Percentiles rank a stretch among this genome's conserved stretches.
These are phyloP conservation scores for Boletus coccyginus DNA, from an alignment of 768 basidiomycete genomes.

Conservation along the genomic window DNA sequence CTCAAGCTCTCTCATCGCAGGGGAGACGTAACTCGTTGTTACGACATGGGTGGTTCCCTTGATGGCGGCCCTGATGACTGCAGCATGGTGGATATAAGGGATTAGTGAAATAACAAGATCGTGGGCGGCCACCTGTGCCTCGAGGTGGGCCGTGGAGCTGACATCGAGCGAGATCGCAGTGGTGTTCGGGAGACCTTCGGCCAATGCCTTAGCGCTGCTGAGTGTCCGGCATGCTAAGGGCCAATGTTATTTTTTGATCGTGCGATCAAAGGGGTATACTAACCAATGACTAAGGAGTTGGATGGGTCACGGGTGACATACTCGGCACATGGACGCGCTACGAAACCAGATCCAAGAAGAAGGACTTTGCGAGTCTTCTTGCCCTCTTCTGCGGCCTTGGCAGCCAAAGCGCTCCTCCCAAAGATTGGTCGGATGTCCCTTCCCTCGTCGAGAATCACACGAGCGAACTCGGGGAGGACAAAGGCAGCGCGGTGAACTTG, in stretches of 20 bases:
- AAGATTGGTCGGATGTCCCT: conserved; percentile 72
- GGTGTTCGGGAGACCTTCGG: conserved; percentile 63
- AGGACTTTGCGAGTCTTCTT: conserved; percentile 65
- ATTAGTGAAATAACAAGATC: conserved; percentile 97
- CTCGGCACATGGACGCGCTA: conserved; percentile 95
- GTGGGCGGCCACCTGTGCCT: conserved; percentile 76
- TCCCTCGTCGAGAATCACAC: conserved; percentile 68
- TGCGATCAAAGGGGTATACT: conserved; percentile 18
- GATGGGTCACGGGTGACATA: conserved; percentile 80
- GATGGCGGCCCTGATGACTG: conserved; percentile 85
- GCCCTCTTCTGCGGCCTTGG: conserved; percentile 40
- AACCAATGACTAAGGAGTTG: conserved; percentile 85
- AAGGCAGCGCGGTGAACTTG: conserved; percentile 81
- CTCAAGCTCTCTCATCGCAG: conserved; percentile 86
- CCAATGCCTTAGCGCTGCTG: conserved; percentile 66
- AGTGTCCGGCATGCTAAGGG: conserved; percentile 83
- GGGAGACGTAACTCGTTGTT: conserved; percentile 93
- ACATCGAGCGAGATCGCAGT: conserved; percentile 84
- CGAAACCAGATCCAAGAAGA: conserved; percentile 92
- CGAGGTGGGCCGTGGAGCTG: conserved; percentile 63
- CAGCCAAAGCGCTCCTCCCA: conserved; percentile 56
- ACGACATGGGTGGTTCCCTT: conserved; percentile 88
- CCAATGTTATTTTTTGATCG: not conserved
- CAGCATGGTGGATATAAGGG: conserved; percentile 88
- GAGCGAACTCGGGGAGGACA: conserved; percentile 89